Evolutionary conservation across 306 rosid genomes (phyloP).

Genomic region (Pterocarpus macrocarpus): DNA sequence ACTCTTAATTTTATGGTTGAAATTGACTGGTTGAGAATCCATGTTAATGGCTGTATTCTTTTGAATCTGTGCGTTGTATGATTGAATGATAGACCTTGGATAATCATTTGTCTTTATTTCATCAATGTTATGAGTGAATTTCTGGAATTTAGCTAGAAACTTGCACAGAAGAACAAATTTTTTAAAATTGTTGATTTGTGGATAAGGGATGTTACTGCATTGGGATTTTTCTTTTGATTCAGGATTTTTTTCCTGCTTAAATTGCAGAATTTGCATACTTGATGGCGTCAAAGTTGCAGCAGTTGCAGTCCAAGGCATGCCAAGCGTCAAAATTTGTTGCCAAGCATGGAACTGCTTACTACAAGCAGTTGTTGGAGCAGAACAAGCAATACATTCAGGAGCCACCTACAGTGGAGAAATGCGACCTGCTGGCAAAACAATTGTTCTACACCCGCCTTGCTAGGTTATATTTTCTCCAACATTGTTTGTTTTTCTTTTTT

Average conservation of each 20-base stretch:
- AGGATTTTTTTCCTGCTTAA: slow-evolving; percentile 10
- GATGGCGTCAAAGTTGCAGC: slow-evolving; percentile 83
- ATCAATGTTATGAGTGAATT: background rate
- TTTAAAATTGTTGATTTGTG: background rate
- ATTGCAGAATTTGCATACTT: slow-evolving; percentile 38
- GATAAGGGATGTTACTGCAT: background rate
- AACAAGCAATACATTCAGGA: slow-evolving; percentile 93
- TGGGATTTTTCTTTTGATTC: background rate
- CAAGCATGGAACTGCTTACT: slow-evolving; percentile 73
- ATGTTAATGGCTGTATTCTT: background rate
- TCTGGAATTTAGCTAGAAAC: background rate
- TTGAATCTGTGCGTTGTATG: background rate
- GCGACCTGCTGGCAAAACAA: slow-evolving; percentile 79
- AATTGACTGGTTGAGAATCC: background rate
- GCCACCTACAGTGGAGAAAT: slow-evolving; percentile 89
- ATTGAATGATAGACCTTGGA: background rate
- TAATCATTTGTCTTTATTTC: background rate
- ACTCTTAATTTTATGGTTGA: background rate
- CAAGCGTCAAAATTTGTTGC: slow-evolving; percentile 76
- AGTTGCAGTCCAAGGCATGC: slow-evolving; percentile 80
- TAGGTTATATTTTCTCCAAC: slow-evolving; percentile 62
- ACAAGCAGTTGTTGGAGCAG: slow-evolving; percentile 84
- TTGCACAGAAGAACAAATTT: background rate
- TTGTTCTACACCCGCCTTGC: slow-evolving; percentile 93
- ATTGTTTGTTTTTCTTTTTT: background rate